These are phyloP conservation scores for Phtheirospermum japonicum DNA, from an alignment of 257 asterid species.

Conservation along the genomic window DNA sequence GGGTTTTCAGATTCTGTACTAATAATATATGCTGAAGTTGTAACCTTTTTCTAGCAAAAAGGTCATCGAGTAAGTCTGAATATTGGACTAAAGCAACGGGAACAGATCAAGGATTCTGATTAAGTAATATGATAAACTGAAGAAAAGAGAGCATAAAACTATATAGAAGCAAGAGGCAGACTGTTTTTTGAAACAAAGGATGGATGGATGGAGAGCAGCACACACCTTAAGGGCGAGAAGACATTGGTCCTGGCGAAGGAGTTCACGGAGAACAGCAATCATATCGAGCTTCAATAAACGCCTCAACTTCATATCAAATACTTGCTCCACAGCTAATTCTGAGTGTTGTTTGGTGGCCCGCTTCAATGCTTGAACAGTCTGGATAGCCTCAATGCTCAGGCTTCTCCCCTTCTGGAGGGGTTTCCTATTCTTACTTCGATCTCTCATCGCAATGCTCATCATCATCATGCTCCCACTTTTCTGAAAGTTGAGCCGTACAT, in stretches of 20 bases:
- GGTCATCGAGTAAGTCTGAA: neutral
- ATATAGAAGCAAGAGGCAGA: no score
- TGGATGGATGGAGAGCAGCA: neutral
- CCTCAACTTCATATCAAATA: slow-evolving; percentile 40
- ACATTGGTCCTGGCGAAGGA: slow-evolving; percentile 67
- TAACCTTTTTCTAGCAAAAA: no score
- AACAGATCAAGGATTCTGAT: no score
- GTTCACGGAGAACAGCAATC: slow-evolving; percentile 82
- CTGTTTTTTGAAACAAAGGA: no score
- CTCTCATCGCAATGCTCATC: slow-evolving; percentile 51
- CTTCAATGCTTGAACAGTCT: slow-evolving; percentile 67
- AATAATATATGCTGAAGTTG: neutral
- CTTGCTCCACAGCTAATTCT: slow-evolving; percentile 36
- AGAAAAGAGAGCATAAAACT: no score
- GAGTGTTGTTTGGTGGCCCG: slow-evolving; percentile 36
- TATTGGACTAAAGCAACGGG: neutral
- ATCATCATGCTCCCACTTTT: slow-evolving; percentile 25
- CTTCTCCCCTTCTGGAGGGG: slow-evolving; percentile 67
- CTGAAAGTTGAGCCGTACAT: slow-evolving; percentile 10
- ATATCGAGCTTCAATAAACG: slow-evolving; percentile 64
- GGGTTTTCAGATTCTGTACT: neutral
- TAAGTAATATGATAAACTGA: no score
- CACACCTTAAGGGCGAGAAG: slow-evolving; percentile 60
- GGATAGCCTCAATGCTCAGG: slow-evolving; percentile 70
- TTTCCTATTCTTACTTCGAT: slow-evolving; percentile 69